phyloP scores from a whole-genome alignment of 495 filamentous ascomycete genomes.

The Xylaria castorea region DNA sequence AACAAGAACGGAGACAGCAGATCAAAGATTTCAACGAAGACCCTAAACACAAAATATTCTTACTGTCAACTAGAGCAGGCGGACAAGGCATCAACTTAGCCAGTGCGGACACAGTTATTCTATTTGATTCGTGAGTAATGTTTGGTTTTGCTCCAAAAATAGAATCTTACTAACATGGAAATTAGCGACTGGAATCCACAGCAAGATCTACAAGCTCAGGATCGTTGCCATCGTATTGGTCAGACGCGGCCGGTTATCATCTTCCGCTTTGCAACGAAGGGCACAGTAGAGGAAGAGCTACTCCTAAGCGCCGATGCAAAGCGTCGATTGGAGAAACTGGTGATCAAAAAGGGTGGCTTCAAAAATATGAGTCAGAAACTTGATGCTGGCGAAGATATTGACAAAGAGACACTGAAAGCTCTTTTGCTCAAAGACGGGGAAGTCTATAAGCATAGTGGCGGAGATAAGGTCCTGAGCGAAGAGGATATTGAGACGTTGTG shows the following conservation, averaged over 20 bases:
- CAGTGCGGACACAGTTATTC: conserved; percentile 93
- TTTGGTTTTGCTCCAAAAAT: neutral
- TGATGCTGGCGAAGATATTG: conserved; percentile 55
- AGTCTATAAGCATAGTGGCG: conserved; percentile 63
- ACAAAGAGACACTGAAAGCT: conserved; percentile 64
- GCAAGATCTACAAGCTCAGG: conserved; percentile 94
- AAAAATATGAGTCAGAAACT: conserved; percentile 66
- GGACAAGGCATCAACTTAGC: conserved; percentile 97
- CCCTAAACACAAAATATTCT: conserved; percentile 74
- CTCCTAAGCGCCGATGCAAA: conserved; percentile 91
- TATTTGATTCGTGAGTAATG: conserved; percentile 74
- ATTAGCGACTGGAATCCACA: conserved; percentile 94
- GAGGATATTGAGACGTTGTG: conserved; percentile 79
- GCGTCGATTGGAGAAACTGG: conserved; percentile 89
- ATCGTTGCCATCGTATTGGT: conserved; percentile 92
- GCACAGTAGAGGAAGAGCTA: conserved; percentile 88
- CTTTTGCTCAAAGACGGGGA: conserved; percentile 70
- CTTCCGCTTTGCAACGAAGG: conserved; percentile 93
- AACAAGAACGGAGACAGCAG: conserved; percentile 78
- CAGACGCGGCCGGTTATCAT: conserved; percentile 91
- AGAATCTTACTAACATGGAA: conserved; percentile 10
- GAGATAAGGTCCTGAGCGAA: conserved; percentile 72
- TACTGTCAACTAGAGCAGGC: conserved; percentile 88
- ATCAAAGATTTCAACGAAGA: conserved; percentile 86
- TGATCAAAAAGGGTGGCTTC: conserved; percentile 91